phyloP scores from a whole-genome alignment of 2,329 filamentous ascomycete species.

The Aureobasidium leucospermi region DNA sequence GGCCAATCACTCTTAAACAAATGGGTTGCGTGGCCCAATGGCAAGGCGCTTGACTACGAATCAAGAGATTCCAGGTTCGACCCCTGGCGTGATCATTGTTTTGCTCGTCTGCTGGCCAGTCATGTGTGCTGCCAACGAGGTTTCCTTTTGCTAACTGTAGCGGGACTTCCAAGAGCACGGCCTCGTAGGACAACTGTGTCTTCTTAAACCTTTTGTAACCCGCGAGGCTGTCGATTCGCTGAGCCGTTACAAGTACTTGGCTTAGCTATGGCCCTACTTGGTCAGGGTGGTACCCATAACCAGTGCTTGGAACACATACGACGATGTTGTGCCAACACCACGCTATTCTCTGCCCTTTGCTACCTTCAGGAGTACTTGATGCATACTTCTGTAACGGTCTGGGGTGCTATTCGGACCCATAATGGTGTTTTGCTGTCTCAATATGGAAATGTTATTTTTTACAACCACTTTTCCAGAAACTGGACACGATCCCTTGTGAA shows the following conservation, averaged over 20 bases:
- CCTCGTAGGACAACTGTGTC: no score
- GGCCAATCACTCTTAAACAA: no score
- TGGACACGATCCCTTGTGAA: no score
- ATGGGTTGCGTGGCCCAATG: slow-evolving; percentile 42
- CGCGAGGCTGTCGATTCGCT: no score
- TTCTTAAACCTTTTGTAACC: no score
- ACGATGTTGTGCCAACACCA: no score
- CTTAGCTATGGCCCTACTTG: not conserved
- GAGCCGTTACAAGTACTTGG: no score
- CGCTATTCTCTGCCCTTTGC: not conserved
- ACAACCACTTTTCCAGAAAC: no score
- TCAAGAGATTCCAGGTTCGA: slow-evolving; percentile 19
- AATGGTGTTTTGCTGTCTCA: not conserved
- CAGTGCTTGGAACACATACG: not conserved
- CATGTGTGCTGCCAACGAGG: not conserved
- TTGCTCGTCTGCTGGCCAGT: not conserved
- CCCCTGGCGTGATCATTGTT: slow-evolving; percentile 16
- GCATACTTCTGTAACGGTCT: no score
- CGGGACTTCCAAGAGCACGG: no score
- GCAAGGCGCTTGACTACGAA: slow-evolving; percentile 53
- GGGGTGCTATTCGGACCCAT: no score
- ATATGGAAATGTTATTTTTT: not conserved
- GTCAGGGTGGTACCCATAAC: not conserved
- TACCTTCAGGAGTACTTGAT: no score
- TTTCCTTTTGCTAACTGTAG: not conserved